These are phyloP conservation scores for Colletotrichum sp. DNA, from an alignment of 2,329 filamentous ascomycete species.

Conservation along the genomic window DNA sequence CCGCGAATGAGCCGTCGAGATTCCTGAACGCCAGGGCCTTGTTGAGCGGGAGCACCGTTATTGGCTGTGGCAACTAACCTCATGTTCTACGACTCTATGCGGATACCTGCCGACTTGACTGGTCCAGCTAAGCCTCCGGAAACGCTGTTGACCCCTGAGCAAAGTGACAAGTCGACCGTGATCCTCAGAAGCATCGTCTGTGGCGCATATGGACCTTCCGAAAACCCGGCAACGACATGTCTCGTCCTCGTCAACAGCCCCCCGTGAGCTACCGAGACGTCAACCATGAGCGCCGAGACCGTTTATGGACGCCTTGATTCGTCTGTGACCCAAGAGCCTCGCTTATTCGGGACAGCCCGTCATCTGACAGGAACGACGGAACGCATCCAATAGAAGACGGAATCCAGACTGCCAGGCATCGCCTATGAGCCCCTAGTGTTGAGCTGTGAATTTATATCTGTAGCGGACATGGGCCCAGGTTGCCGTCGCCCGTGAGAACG, in stretches of 20 bases:
- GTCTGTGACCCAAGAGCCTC: neutral
- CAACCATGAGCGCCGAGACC: neutral
- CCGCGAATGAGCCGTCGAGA: neutral
- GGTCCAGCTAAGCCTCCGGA: neutral
- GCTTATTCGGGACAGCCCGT: slow-evolving; percentile 1
- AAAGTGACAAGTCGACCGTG: neutral
- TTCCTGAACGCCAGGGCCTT: neutral
- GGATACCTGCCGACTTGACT: neutral
- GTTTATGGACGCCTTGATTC: neutral
- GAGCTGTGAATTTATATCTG: neutral
- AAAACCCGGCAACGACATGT: neutral
- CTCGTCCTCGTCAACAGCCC: neutral
- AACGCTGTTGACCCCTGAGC: neutral
- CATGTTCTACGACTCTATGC: neutral
- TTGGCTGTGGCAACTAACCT: neutral
- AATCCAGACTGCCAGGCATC: neutral
- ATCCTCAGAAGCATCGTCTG: neutral
- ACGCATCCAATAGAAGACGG: neutral
- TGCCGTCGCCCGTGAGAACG: neutral
- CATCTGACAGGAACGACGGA: neutral
- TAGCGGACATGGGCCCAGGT: neutral
- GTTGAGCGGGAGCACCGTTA: neutral
- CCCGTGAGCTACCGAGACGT: too few species aligned
- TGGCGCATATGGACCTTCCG: neutral
- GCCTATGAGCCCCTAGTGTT: neutral